Conservation (phyloP, 768 basidiomycete genomes). For the Tubosaeta sp. region DNA sequence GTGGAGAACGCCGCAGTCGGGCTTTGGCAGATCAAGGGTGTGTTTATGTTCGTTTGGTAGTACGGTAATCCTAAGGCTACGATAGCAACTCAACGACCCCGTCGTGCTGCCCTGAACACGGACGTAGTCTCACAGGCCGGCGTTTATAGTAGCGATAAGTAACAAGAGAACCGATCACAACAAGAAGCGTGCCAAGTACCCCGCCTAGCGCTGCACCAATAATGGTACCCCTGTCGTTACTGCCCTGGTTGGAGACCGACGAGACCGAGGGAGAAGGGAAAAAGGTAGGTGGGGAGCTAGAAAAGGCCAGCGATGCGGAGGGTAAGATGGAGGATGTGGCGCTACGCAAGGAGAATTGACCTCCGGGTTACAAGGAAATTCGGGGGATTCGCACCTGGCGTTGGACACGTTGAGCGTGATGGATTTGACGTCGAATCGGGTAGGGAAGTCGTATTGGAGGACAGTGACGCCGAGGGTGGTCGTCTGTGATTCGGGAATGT, state of each 20-base stretch:
- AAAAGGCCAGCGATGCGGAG: slow-evolving; percentile 17
- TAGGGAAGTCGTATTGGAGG: slow-evolving; percentile 20
- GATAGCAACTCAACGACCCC: not conserved
- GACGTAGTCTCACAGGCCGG: not conserved
- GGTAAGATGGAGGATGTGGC: slow-evolving; percentile 27
- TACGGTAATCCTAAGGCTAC: not conserved
- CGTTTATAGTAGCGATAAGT: slow-evolving; percentile 7
- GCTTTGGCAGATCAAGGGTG: no score
- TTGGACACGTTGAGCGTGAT: slow-evolving; percentile 37
- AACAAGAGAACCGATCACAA: slow-evolving; percentile 6
- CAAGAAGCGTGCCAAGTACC: slow-evolving; percentile 9
- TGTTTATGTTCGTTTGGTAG: slow-evolving; percentile 24
- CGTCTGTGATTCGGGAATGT: slow-evolving; percentile 37
- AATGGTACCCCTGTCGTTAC: slow-evolving; percentile 7
- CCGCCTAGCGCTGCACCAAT: slow-evolving; percentile 14
- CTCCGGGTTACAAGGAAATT: not conserved
- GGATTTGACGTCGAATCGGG: slow-evolving; percentile 36
- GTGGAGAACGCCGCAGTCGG: not conserved
- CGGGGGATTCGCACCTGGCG: slow-evolving; percentile 27
- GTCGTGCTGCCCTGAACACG: not conserved
- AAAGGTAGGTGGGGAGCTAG: slow-evolving; percentile 20
- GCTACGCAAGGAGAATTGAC: slow-evolving; percentile 8
- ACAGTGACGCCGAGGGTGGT: slow-evolving; percentile 44
- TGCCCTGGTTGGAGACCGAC: slow-evolving; percentile 1
- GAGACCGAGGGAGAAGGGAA: slow-evolving; percentile 6